Percentiles rank a stretch among this genome's conserved stretches.
These are phyloP conservation scores for Heliamphora pulchella DNA, from an alignment of 179 eudicot species.

Conservation along the genomic window DNA sequence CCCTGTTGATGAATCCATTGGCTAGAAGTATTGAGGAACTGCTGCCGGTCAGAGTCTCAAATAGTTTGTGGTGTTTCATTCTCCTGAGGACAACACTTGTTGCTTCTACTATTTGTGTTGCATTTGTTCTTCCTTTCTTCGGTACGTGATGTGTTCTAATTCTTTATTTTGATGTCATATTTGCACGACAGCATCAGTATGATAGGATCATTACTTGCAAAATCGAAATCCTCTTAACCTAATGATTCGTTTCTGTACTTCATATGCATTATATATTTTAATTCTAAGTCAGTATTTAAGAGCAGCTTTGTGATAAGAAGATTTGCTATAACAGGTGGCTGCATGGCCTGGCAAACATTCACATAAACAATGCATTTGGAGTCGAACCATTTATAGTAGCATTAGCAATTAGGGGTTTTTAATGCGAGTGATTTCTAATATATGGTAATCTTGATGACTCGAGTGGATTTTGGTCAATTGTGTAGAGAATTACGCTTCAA, in stretches of 20 bases:
- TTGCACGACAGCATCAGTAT: neutral
- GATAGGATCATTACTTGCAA: neutral
- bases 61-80: slow-evolving; percentile 47
- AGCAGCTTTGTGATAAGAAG: neutral
- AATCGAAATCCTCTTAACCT: neutral
- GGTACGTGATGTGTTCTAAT: slow-evolving; percentile 35
- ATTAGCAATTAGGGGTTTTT: no score
- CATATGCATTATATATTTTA: neutral
- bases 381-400: no score
- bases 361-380: no score
- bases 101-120: slow-evolving; percentile 55
- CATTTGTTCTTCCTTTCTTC: slow-evolving; percentile 75
- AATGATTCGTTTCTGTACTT: neutral
- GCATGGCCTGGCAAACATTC: no score
- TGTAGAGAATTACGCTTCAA: neutral
- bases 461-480: neutral
- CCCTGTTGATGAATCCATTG: slow-evolving; percentile 73
- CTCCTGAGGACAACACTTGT: slow-evolving; percentile 64
- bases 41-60: slow-evolving; percentile 42
- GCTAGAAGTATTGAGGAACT: slow-evolving; percentile 86
- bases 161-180: neutral
- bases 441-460: neutral
- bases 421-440: no score
- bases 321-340: neutral
- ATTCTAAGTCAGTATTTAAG: neutral